Base-by-base conservation (phyloP, 257 asterid species). In the Solanum appendiculatum region DNA sequence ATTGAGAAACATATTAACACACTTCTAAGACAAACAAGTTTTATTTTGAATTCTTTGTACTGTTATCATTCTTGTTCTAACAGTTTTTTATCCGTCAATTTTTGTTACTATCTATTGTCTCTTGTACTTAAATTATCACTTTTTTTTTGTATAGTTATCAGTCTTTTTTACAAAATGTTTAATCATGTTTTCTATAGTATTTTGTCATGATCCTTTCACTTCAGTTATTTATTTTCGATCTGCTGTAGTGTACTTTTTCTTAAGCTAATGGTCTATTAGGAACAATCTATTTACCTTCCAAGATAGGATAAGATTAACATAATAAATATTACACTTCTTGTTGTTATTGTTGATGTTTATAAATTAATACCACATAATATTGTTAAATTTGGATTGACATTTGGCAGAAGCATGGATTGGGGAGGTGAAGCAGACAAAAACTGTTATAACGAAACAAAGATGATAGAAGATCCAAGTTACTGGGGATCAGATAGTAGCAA, bases 401-500 rank as follows among this genome's bases (percentile, higher is more conserved):
- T 21, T 66, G 3, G 4, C 37, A 66, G 74, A 66, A 66, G 74
- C 82, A 75, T 85, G 3, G 94, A 92, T 7, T 95, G 97, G 98
- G 98, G 98, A 86, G 95, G 93, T 2, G 86, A 88, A 25, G 40
- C 89, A 23, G 77, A 90, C 0, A 93, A 89, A 20, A 95, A 90
- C 80, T 94, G 98, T 89, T 93, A 94, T 92, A 93, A 94, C 27
- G 89, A 95, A 82, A 93, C 94, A 1, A 90, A 46, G 0, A 85
- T 89, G 73, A 94, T 94, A 58, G 74, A 89, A 31, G 93, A 95
- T 85, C 86, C 90, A 0, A 86, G 27, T 0, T 93, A 92, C 75
- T 93, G 97, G 97, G 97, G 94, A 46, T 89, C 92, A 13, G 97
- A 85, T 12, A 20, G 88, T 5, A 29, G 92, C 23, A 84, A 89